Conservation (phyloP, 2,329 filamentous ascomycete species). For the Trichoderma guizhouense region DNA sequence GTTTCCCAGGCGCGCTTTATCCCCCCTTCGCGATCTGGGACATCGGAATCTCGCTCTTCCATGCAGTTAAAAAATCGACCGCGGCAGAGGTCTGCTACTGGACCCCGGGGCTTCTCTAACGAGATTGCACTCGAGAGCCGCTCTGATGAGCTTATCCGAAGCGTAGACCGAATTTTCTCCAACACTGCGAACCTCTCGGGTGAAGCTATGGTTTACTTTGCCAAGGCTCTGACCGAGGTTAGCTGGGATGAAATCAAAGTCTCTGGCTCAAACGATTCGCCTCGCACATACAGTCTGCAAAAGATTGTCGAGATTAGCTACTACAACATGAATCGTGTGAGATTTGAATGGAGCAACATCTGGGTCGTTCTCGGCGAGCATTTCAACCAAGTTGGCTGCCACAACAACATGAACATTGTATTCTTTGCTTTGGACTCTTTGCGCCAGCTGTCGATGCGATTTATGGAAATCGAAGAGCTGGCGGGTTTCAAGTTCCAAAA, state of each 20-base stretch:
- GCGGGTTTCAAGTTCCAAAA: constrained; percentile 99
- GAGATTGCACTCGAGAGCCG: constrained; percentile 90
- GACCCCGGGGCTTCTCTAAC: constrained; percentile 62
- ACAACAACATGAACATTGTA: constrained; percentile 93
- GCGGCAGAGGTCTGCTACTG: constrained; percentile 52
- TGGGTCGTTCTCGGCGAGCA: constrained; percentile 98
- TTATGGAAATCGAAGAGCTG: constrained; percentile 96
- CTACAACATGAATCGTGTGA: constrained; percentile 98
- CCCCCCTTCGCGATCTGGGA: constrained; percentile 53
- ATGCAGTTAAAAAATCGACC: constrained; percentile 53
- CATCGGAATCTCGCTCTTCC: constrained; percentile 61
- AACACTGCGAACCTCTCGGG: constrained; percentile 91
- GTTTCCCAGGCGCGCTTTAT: constrained; percentile 79
- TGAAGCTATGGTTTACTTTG: constrained; percentile 94
- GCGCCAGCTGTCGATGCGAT: constrained; percentile 94
- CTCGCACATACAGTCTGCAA: constrained; percentile 93
- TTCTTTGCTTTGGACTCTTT: constrained; percentile 96
- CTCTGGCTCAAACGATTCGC: constrained; percentile 91
- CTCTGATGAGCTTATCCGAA: constrained; percentile 87
- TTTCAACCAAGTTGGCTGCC: constrained; percentile 96
- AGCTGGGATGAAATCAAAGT: constrained; percentile 99
- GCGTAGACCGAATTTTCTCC: constrained; percentile 93
- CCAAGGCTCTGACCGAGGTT: constrained; percentile 85
- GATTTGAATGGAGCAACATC: constrained; percentile 97
- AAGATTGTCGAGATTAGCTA: constrained; percentile 99